phyloP scores from a whole-genome alignment of 148 eudicot species.

The Tetragonia tetragonoides region DNA sequence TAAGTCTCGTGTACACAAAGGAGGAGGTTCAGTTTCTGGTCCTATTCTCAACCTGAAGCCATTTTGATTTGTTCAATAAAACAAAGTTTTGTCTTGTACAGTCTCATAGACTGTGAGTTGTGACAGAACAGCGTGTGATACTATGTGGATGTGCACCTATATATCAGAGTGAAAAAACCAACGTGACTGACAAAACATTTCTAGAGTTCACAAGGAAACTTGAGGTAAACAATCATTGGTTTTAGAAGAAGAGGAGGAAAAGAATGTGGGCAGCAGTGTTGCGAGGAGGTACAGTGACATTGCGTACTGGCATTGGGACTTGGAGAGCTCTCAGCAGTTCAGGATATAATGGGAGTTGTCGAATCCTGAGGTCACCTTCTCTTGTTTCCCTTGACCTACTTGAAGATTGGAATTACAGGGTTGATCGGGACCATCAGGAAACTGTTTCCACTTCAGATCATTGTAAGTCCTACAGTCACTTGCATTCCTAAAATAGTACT shows the following conservation, averaged over 20 bases:
- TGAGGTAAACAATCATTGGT: neutral
- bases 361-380: slow-evolving; percentile 26
- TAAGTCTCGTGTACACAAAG: neutral
- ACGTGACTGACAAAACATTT: neutral
- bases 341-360: slow-evolving; percentile 11
- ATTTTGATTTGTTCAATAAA: no score
- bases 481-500: neutral
- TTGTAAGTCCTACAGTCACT: slow-evolving; percentile 5
- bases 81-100: no score
- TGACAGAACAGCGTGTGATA: neutral
- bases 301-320: slow-evolving; percentile 1
- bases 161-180: neutral
- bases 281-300: slow-evolving; percentile 7
- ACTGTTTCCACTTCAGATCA: neutral
- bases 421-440: neutral
- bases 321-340: slow-evolving; percentile 24
- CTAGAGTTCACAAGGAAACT: neutral
- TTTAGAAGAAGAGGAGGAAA: neutral
- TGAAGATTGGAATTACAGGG: slow-evolving; percentile 26
- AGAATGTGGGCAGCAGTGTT: slow-evolving; percentile 20
- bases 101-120: no score
- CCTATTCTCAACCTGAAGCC: no score
- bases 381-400: slow-evolving; percentile 28
- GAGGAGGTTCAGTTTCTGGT: neutral
- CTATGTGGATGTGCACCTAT: neutral